Conservation (phyloP, 345 rosid genomes). For the Trapa incisa region DNA sequence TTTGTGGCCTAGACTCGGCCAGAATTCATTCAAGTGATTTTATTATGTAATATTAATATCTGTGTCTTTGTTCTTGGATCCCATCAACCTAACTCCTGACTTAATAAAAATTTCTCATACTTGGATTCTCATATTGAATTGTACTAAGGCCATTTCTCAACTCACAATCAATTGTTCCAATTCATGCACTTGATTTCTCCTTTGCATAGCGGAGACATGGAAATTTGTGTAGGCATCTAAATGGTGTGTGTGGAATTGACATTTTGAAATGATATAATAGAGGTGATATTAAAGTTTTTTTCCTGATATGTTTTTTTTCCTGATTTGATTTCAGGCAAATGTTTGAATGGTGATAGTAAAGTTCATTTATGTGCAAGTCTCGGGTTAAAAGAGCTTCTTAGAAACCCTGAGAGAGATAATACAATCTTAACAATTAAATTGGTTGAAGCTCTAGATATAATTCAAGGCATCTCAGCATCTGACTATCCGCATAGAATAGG, state of each 20-base stretch:
- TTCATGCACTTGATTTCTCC: neutral
- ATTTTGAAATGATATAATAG: neutral
- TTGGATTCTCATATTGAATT: neutral
- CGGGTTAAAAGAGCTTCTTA: conserved; percentile 57
- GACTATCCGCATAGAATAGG: conserved; percentile 28
- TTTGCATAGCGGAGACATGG: neutral
- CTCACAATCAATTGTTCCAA: neutral
- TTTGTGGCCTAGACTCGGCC: neutral
- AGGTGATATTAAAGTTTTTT: neutral
- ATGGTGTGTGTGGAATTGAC: neutral
- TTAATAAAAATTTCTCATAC: neutral
- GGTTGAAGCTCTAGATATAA: conserved; percentile 47
- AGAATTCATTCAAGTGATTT: neutral
- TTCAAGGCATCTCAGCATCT: conserved; percentile 38
- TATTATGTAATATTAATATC: neutral
- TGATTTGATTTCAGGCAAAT: conserved; percentile 17
- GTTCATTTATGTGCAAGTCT: conserved; percentile 21
- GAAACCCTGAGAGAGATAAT: conserved; percentile 20
- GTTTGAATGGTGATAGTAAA: conserved; percentile 7
- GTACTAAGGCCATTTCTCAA: neutral
- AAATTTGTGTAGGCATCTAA: neutral
- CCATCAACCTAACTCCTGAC: neutral
- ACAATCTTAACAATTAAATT: conserved; percentile 21
- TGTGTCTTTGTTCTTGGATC: neutral
- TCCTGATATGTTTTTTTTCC: neutral